Evolutionary conservation across 2,329 filamentous ascomycete species (phyloP).

Genomic region (Nigrospora oryzae): DNA sequence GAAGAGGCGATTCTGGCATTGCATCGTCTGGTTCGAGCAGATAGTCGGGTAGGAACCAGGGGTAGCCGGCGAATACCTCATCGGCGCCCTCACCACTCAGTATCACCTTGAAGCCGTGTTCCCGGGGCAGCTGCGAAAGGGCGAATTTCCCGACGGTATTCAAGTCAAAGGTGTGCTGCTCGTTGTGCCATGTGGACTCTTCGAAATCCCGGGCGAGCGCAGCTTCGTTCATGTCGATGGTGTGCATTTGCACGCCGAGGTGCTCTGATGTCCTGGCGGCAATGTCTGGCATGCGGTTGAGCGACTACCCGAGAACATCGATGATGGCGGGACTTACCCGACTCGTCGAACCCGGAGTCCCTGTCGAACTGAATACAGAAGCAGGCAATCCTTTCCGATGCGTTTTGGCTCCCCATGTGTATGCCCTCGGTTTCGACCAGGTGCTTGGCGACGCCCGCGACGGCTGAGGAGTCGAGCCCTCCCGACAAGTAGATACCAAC

Average conservation of each 20-base stretch:
- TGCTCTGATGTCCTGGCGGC: slow-evolving; percentile 33
- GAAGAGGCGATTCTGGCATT: slow-evolving; percentile 3
- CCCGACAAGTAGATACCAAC: slow-evolving; percentile 48
- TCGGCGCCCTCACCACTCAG: slow-evolving; percentile 10
- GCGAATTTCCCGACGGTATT: slow-evolving; percentile 37
- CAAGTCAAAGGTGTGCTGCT: slow-evolving; percentile 32
- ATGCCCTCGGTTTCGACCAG: slow-evolving; percentile 37
- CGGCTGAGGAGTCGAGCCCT: slow-evolving; percentile 47
- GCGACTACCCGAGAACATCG: background rate
- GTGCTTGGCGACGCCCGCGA: slow-evolving; percentile 47
- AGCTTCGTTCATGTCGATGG: slow-evolving; percentile 21
- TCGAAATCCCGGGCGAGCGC: slow-evolving; percentile 35
- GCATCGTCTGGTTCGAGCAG: slow-evolving; percentile 6
- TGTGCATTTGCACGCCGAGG: slow-evolving; percentile 24
- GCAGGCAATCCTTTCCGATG: slow-evolving; percentile 18
- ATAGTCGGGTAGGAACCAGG: slow-evolving; percentile 8
- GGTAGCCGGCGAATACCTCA: slow-evolving; percentile 10
- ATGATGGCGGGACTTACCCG: slow-evolving; percentile 8
- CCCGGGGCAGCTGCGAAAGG: slow-evolving; percentile 29
- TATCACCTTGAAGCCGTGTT: slow-evolving; percentile 27
- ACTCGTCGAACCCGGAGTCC: slow-evolving; percentile 40
- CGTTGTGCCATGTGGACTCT: slow-evolving; percentile 29
- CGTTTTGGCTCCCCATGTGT: slow-evolving; percentile 32
- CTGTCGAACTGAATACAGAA: slow-evolving; percentile 46
- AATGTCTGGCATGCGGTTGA: slow-evolving; percentile 3